Conservation (phyloP, 2,329 filamentous ascomycete genomes). For the Aspergillus novofumigatus region DNA sequence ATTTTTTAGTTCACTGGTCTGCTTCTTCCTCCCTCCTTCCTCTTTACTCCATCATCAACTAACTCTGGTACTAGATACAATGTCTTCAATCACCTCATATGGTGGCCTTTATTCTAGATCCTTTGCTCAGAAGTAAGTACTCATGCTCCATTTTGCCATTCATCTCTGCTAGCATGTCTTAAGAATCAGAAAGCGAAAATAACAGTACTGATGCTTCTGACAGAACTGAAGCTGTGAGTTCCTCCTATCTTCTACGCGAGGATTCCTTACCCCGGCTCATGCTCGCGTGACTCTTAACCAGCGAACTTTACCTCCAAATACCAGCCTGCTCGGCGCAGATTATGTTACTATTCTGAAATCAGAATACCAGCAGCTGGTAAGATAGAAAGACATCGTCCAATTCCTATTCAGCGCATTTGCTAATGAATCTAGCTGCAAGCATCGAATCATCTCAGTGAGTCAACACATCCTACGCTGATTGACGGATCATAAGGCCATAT, state of each 20-base stretch:
- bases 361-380: slow-evolving; percentile 60
- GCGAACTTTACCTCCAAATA: slow-evolving; percentile 39
- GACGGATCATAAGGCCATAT: not conserved
- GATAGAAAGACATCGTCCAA: slow-evolving; percentile 15
- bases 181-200: too few relatives aligned
- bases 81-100: not conserved
- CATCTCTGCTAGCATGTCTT: too few relatives aligned
- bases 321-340: slow-evolving; percentile 31
- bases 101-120: not conserved
- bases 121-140: not conserved
- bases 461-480: not conserved
- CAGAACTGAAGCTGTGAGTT: slow-evolving; percentile 13
- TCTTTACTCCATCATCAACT: not conserved
- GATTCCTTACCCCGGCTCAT: not conserved
- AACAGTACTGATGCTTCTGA: not conserved
- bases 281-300: slow-evolving; percentile 16
- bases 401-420: not conserved
- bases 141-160: not conserved
- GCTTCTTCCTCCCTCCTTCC: not conserved
- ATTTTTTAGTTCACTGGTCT: not conserved
- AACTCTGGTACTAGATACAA: not conserved
- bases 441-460: slow-evolving; percentile 14
- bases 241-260: not conserved
- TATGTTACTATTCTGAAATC: slow-evolving; percentile 54
- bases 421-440: slow-evolving; percentile 14